Percentiles rank a stretch among this genome's conserved stretches.
Conservation (phyloP, 441 rosid species). For the Populus trichocarpa region DNA sequence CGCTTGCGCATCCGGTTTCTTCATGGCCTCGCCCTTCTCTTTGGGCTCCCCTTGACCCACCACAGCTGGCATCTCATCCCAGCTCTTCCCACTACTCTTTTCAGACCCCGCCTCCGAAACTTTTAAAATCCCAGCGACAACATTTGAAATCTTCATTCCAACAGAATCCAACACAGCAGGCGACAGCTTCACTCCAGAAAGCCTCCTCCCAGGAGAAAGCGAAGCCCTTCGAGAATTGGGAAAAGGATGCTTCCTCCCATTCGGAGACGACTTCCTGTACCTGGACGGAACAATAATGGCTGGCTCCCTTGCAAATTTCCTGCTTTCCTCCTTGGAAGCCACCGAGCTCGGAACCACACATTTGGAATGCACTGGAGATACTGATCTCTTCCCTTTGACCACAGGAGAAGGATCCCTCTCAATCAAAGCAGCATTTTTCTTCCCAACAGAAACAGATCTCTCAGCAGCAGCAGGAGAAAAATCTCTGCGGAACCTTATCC, state of each 20-base stretch:
- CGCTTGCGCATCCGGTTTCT: constrained; percentile 55
- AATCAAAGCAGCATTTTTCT: constrained; percentile 29
- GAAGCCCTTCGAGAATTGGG: constrained; percentile 68
- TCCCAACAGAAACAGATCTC: constrained; percentile 52
- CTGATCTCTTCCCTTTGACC: constrained; percentile 69
- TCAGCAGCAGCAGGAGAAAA: constrained; percentile 20
- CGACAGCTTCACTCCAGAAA: constrained; percentile 65
- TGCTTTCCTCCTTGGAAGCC: constrained; percentile 71
- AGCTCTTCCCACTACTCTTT: constrained; percentile 57
- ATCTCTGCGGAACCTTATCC: too few relatives aligned
- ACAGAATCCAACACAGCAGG: constrained; percentile 65
- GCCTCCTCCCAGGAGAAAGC: constrained; percentile 74
- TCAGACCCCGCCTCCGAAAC: constrained; percentile 59
- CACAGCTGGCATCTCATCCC: constrained; percentile 52
- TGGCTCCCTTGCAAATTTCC: constrained; percentile 63
- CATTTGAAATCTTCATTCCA: constrained; percentile 62
- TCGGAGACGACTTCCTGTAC: constrained; percentile 87
- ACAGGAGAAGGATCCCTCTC: constrained; percentile 79
- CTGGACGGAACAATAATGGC: constrained; percentile 88
- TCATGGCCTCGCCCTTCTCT: constrained; percentile 45
- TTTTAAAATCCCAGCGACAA: constrained; percentile 65
- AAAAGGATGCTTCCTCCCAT: constrained; percentile 66
- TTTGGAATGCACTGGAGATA: constrained; percentile 85
- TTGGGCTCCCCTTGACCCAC: constrained; percentile 38
- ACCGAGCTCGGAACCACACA: constrained; percentile 78